Conservation (phyloP, 176 grass and related monocot species). For the Chloris gayana region DNA sequence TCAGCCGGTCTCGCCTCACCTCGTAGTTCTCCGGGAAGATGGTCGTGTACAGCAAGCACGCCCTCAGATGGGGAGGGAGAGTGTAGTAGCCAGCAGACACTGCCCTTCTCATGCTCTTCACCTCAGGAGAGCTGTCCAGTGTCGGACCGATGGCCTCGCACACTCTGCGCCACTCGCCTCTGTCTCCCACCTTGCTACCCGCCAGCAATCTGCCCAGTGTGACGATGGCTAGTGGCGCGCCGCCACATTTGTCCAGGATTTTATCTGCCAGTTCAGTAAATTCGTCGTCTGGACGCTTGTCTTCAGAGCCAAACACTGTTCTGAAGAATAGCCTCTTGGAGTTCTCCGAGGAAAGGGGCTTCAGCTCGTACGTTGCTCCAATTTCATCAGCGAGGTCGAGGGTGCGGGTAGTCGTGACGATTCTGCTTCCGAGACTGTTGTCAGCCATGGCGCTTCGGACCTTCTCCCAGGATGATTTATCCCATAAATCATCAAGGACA, state of each 20-base stretch:
- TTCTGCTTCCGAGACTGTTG: conserved; percentile 22
- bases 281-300: not conserved
- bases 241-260: not conserved
- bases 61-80: not conserved
- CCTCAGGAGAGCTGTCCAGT: not conserved
- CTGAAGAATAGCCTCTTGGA: not conserved
- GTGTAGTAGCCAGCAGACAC: not conserved
- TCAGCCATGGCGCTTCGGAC: not conserved
- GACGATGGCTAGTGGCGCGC: not conserved
- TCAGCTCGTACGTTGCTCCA: conserved; percentile 9
- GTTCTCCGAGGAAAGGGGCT: not conserved
- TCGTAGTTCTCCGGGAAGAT: conserved; percentile 1
- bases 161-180: conserved; percentile 3
- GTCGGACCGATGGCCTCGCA: not conserved
- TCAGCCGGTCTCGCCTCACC: conserved; percentile 21
- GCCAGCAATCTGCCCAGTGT: not conserved
- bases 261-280: not conserved
- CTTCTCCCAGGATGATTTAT: conserved; percentile 7
- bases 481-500: conserved; percentile 24
- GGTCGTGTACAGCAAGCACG: conserved; percentile 14
- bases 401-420: not conserved
- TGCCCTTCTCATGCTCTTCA: conserved; percentile 13
- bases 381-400: not conserved
- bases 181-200: not conserved
- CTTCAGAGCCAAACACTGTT: not conserved